Evolutionary conservation across 768 basidiomycete genomes (phyloP), one percentile per base, ranked within the genome.

Genomic region (Trichaptum fuscoviolaceum): DNA sequence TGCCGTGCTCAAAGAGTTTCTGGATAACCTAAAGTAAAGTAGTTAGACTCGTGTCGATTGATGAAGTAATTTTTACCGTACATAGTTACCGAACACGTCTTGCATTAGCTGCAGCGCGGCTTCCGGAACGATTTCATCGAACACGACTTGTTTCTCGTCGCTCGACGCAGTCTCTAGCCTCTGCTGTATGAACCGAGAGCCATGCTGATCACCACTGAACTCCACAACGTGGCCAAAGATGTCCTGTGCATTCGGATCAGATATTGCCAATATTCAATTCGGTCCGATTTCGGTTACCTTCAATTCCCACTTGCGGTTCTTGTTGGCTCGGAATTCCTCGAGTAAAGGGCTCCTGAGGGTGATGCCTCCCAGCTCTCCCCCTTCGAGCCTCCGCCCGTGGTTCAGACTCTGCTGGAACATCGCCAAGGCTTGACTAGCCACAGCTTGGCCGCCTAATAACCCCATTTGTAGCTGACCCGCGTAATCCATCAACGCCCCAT

Each of bases 11-110:
- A 71, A 97, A 91, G 71, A 97, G 75, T 77, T 96, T 96, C 76
- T 99, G 96, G 68, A 96, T 87, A 64, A 95, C 94, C 94, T 96
- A 71, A 62, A 58, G 9, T 7, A 30, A 63, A 58, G 58, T 63
- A 65, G 58, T 73, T 59, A 30, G 30, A 30, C 4, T 65, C 24
- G 64, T 64, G 26, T 5, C 7, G 24, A 35, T 12, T 27, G 58
- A 23, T 15, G 57, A 63, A 35, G 66, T 35, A 27, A 7, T 5
- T 18, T 63, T 20, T 34, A 26, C 26, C 90, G 70, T 74, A 93
- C 92, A 79, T 97, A 99, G 80, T 99, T 99, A 65, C 96, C 96
- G 74, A 96, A 99, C 59, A 97, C 92, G 73, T 97, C 94, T 71
- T 89, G 90, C 68, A 95, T 90, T 64, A 98, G 82, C 64, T 88